Conservation (phyloP, 768 basidiomycete genomes). For the Mycena crocata region DNA sequence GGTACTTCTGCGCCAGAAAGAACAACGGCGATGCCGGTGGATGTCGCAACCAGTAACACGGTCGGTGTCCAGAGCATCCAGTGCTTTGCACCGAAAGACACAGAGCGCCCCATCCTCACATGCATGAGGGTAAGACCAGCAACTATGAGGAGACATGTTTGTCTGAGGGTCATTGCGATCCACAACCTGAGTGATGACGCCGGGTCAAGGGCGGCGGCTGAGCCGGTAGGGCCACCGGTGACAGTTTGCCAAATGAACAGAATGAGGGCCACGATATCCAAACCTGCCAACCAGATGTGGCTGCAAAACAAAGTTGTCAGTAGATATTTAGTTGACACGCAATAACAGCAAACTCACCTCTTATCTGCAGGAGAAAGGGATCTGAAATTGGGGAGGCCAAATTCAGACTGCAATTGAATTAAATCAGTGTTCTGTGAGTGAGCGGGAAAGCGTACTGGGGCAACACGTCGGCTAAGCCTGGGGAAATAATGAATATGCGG, state of each 20-base stretch:
- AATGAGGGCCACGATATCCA: constrained; percentile 71
- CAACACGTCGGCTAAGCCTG: constrained; percentile 73
- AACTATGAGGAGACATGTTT: constrained; percentile 75
- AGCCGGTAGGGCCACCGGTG: constrained; percentile 56
- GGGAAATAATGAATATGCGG: background rate
- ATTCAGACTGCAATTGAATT: constrained; percentile 69
- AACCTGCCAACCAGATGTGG: constrained; percentile 78
- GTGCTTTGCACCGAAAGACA: constrained; percentile 76
- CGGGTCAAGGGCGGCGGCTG: constrained; percentile 59
- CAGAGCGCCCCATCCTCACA: constrained; percentile 75
- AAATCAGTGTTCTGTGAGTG: constrained; percentile 35
- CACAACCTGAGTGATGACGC: constrained; percentile 72
- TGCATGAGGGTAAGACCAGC: constrained; percentile 72
- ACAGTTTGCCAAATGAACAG: constrained; percentile 77
- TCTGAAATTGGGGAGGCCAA: constrained; percentile 77
- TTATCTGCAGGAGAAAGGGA: constrained; percentile 77
- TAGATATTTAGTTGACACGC: too few relatives aligned
- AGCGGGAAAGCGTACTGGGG: constrained; percentile 63
- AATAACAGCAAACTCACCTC: constrained; percentile 42
- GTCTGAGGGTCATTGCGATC: constrained; percentile 74
- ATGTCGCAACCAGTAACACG: constrained; percentile 62
- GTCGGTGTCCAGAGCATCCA: constrained; percentile 83
- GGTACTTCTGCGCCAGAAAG: constrained; percentile 64
- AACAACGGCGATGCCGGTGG: constrained; percentile 69
- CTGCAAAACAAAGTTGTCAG: constrained; percentile 29